Evolutionary conservation across 192 early-diverging fungal genomes (phyloP).

Genomic region (Blastocladiella britannica): DNA sequence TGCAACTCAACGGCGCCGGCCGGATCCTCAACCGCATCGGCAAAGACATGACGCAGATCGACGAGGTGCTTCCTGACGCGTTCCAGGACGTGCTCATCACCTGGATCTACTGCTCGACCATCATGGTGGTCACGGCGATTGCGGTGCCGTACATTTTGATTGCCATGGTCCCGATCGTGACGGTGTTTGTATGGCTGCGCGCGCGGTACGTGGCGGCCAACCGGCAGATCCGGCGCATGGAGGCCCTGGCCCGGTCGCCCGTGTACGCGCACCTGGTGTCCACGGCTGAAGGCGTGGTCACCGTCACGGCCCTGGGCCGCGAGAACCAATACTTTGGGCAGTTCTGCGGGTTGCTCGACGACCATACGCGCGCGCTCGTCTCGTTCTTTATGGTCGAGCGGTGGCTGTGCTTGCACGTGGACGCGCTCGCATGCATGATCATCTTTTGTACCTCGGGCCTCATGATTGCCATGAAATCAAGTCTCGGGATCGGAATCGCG

Average conservation of each 20-base stretch:
- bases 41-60: slow-evolving; percentile 66
- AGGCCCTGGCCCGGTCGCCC: slow-evolving; percentile 52
- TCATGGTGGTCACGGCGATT: slow-evolving; percentile 38
- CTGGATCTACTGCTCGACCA: slow-evolving; percentile 42
- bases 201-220: slow-evolving; percentile 51
- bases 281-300: slow-evolving; percentile 48
- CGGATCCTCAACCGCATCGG: slow-evolving; percentile 69
- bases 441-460: slow-evolving; percentile 53
- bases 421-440: slow-evolving; percentile 43
- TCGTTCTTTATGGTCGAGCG: slow-evolving; percentile 70
- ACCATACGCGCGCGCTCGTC: slow-evolving; percentile 70
- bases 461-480: slow-evolving; percentile 26
- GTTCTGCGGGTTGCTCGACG: slow-evolving; percentile 40
- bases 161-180: slow-evolving; percentile 25
- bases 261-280: slow-evolving; percentile 67
- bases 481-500: slow-evolving; percentile 63
- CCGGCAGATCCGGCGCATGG: slow-evolving; percentile 74
- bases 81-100: slow-evolving; percentile 35
- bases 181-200: slow-evolving; percentile 29
- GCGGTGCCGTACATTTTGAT: slow-evolving; percentile 34
- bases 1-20: slow-evolving; percentile 30
- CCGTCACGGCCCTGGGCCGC: slow-evolving; percentile 65
- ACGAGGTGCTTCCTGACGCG: slow-evolving; percentile 34
- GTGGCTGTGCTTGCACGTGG: slow-evolving; percentile 73
- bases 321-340: slow-evolving; percentile 41